These are phyloP conservation scores for Fusarium tupiense DNA, from an alignment of 2,329 filamentous ascomycete genomes.

Conservation along the genomic window DNA sequence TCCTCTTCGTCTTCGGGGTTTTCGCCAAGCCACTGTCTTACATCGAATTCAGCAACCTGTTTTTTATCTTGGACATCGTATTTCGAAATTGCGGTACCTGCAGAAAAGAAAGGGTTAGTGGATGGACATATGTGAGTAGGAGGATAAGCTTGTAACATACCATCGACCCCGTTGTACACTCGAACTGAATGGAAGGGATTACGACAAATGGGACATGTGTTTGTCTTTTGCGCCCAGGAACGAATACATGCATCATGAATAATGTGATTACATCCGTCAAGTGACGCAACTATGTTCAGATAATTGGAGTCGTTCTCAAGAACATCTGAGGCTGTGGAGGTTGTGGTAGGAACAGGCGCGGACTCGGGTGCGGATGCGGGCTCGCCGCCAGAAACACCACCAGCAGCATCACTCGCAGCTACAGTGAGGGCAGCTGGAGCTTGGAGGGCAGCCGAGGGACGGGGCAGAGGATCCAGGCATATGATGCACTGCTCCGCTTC, in stretches of 20 bases:
- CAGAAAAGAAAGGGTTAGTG: slow-evolving; percentile 29
- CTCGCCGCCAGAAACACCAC: slow-evolving; percentile 34
- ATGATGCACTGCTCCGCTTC: slow-evolving; percentile 75
- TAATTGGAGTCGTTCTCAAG: slow-evolving; percentile 46
- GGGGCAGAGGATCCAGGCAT: slow-evolving; percentile 70
- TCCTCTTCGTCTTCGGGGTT: slow-evolving; percentile 74
- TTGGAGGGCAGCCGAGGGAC: slow-evolving; percentile 42
- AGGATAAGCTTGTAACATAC: slow-evolving; percentile 61
- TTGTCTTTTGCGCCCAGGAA: slow-evolving; percentile 95
- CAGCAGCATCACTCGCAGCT: slow-evolving; percentile 33
- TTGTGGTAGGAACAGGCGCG: slow-evolving; percentile 30
- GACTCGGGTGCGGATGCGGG: slow-evolving; percentile 28
- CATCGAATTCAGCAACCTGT: slow-evolving; percentile 89
- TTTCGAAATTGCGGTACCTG: slow-evolving; percentile 65
- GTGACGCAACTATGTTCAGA: slow-evolving; percentile 63
- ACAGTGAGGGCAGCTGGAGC: slow-evolving; percentile 31
- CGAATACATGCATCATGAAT: slow-evolving; percentile 92
- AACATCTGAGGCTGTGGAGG: slow-evolving; percentile 39
- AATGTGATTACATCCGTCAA: slow-evolving; percentile 86
- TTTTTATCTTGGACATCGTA: slow-evolving; percentile 82
- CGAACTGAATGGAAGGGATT: slow-evolving; percentile 90
- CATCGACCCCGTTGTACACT: slow-evolving; percentile 81
- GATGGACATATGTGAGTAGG: slow-evolving; percentile 26
- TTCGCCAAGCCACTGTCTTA: slow-evolving; percentile 77
- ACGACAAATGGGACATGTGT: slow-evolving; percentile 97